These are phyloP conservation scores for Gyromitra esculenta DNA, from an alignment of 2,329 filamentous ascomycete species.

Conservation along the genomic window DNA sequence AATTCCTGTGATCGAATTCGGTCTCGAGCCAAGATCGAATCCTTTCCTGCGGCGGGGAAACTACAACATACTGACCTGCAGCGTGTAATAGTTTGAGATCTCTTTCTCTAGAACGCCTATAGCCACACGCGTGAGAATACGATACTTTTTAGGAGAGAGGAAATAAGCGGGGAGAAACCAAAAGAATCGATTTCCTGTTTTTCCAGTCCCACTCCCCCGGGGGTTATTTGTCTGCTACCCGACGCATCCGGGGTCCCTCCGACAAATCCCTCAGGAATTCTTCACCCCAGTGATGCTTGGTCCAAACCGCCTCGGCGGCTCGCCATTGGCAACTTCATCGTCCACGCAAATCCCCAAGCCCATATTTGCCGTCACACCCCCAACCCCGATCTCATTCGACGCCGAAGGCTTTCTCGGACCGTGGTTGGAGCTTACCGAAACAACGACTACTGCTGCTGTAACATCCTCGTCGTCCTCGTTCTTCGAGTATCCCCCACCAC, in stretches of 20 bases:
- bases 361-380: constrained; percentile 38
- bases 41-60: neutral
- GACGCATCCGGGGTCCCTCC: constrained; percentile 3
- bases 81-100: neutral
- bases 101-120: neutral
- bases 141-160: neutral
- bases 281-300: constrained; percentile 21
- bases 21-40: neutral
- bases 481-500: constrained; percentile 29
- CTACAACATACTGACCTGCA: neutral
- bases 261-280: constrained; percentile 17
- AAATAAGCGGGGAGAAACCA: constrained; percentile 9
- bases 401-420: constrained; percentile 20
- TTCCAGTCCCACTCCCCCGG: neutral
- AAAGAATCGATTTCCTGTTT: neutral
- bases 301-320: constrained; percentile 17
- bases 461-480: constrained; percentile 16
- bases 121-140: neutral
- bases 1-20: neutral
- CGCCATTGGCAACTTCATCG: constrained; percentile 16
- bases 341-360: constrained; percentile 24
- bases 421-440: constrained; percentile 44
- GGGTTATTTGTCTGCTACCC: neutral
- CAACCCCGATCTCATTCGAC: constrained; percentile 35
- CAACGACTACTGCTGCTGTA: constrained; percentile 6